Conservation (phyloP, 1,284 basidiomycete genomes). For the Ganoderma boninense region DNA sequence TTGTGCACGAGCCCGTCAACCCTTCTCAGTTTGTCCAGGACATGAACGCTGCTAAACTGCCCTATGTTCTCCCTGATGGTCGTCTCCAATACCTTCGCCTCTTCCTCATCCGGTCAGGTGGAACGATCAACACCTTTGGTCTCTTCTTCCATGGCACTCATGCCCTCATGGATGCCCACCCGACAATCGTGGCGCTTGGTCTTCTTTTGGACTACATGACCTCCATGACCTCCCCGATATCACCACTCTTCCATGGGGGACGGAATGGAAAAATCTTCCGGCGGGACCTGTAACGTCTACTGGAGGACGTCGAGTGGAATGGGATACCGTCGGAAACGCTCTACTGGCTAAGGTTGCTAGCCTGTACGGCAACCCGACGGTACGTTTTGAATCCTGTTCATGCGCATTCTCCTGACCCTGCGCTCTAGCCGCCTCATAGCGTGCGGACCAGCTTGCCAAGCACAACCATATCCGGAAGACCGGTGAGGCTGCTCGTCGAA, state of each 20-base stretch:
- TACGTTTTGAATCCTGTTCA: background rate
- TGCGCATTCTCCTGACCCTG: background rate
- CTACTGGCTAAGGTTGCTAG: background rate
- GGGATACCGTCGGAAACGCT: constrained; percentile 12
- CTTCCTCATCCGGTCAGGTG: background rate
- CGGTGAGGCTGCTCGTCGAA: background rate
- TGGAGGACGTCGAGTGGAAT: constrained; percentile 3
- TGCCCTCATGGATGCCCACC: background rate
- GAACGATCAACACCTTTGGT: background rate
- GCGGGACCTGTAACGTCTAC: background rate
- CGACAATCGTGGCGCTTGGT: background rate
- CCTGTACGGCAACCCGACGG: background rate
- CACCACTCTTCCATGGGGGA: constrained; percentile 17
- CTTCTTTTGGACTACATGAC: background rate
- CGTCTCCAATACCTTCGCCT: background rate
- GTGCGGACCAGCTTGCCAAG: background rate
- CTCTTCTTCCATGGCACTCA: constrained; percentile 1
- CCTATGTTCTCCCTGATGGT: background rate
- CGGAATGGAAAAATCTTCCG: constrained; percentile 22
- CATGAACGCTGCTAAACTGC: background rate
- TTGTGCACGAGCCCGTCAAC: background rate
- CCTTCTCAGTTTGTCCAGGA: background rate
- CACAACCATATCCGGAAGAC: background rate
- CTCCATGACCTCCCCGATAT: no score
- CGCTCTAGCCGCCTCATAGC: background rate